Evolutionary conservation across 495 filamentous ascomycete genomes (phyloP).

Genomic region (Podospora tetraspora): DNA sequence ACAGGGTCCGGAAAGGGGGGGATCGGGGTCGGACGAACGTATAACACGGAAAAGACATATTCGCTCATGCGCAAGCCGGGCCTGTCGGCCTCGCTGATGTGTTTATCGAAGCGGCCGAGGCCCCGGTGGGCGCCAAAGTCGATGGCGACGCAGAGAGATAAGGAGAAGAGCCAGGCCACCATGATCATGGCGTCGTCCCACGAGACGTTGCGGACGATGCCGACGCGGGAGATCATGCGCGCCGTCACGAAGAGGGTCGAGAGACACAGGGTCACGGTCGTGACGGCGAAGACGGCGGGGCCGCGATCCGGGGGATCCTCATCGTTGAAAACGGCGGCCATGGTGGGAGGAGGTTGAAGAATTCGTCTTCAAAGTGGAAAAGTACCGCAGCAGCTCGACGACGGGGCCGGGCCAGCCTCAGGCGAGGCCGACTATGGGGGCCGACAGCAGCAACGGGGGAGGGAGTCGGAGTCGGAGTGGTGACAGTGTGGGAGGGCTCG

Average conservation of each 20-base stretch:
- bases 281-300: constrained; percentile 67
- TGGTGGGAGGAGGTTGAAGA: constrained; percentile 1
- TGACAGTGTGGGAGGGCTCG: background rate
- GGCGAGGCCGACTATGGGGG: constrained; percentile 5
- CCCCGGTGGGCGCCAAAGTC: constrained; percentile 66
- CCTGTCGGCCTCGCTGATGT: constrained; percentile 50
- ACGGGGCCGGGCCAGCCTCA: background rate
- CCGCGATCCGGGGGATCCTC: constrained; percentile 49
- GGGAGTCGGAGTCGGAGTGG: background rate
- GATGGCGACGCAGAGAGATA: constrained; percentile 71
- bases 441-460: background rate
- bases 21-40: constrained; percentile 52
- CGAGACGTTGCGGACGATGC: constrained; percentile 62
- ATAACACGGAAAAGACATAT: constrained; percentile 80
- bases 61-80: constrained; percentile 56
- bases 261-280: constrained; percentile 59
- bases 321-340: constrained; percentile 2
- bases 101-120: constrained; percentile 66
- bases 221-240: constrained; percentile 64
- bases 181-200: constrained; percentile 83
- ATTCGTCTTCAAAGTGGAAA: background rate
- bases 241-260: constrained; percentile 67
- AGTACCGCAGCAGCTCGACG: no score
- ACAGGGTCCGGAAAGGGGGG: background rate
- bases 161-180: constrained; percentile 75